Base-by-base conservation (phyloP, 2,329 filamentous ascomycete genomes). In the Claviceps sp. region DNA sequence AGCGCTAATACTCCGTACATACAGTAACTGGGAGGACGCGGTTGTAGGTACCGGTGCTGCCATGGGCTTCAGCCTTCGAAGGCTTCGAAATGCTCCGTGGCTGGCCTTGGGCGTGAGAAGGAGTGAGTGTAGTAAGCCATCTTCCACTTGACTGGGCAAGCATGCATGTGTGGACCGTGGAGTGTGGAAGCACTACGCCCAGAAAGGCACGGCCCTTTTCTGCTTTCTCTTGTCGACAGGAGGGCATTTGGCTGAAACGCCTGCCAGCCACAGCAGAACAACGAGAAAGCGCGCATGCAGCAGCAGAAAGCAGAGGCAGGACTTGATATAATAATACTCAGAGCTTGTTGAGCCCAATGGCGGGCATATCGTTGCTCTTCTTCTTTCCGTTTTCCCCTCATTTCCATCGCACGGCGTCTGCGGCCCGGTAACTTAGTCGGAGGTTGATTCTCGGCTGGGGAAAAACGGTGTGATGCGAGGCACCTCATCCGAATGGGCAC, bases 191-290 rank as follows among this genome's bases (percentile, higher is more conserved):
- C 24, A 26, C 42, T 26, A 44, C 13, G 42, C 37, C 34, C 37
- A 38, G 14, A 18, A 40, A 38, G 46, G 16, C 20, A 24, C 22
- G 42, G 22, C 43, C 20, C 24, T 45, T 47, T 34, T 14, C 26
- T 51, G 37, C 37, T 44, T 47, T 45, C 42, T 50, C 22, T 44
- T 38, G 41, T 50, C 48, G 41, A 13, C 41, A 16, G 24, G 20
- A 24, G 45, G 49, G 54, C 56, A 53, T 55, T 51, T 52, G 54
- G 56, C 56, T 57, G 56, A 57, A 57, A 56, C 56, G 51, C 48
- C 40, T 42, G 30, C 43, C 37, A 50, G 11, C 4, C 37, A 20
- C n/a, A 41, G 42, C 18, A 34, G 7, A 46, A 46, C 24, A 46
- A 46, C 24, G 30, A 46, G 43, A 46, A 46, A 46, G 24, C 22